Base-by-base conservation (phyloP, 345 rosid genomes). In the Draba incana region DNA sequence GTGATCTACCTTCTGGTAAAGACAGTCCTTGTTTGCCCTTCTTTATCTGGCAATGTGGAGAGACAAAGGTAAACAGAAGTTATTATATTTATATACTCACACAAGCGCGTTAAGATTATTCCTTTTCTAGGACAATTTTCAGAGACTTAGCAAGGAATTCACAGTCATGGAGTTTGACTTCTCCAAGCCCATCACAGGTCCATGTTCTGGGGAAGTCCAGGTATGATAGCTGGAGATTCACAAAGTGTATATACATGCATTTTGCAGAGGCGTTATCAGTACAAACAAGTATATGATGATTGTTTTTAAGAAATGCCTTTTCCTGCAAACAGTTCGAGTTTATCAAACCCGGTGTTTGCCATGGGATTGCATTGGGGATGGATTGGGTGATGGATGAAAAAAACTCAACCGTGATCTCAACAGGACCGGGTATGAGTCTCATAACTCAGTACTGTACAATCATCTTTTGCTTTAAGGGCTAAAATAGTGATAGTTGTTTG, bases 31-130 rank as follows among this genome's bases (percentile, higher is more conserved):
- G 81, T 81, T 83, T 91, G 51, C 89, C 97, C 47, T 86, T 78
- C 50, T 84, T 79, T 51, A 57, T 87, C 61, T 91, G 97, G 97
- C 96, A 94, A 78, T 87, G 96, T 79, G 99, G 96, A 43, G 86
- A 84, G 73, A 77, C 78, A 63, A 81, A 78, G 92, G 99, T 91
- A 81, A 75, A 77, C 57, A 44, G 2, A 75, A 39, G 1, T 35
- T 15, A 37, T 8, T 39, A 30, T 28, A 53, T 43, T 38, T 31
- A 39, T 54, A 41, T 56, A 59, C 43, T 16, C 20, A 20, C 27
- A 11, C 20, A 12, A 46, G 47, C 55, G 15, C 15, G 46, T 62
- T 37, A 54, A 38, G 20, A 38, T 25, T 30, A 44, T 38, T 74
- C 51, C 37, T 60, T 60, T 45, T 45, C 49, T 11, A 38, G 68